Conservation (phyloP, 2,329 filamentous ascomycete species). For the Cladosporium phlei region DNA sequence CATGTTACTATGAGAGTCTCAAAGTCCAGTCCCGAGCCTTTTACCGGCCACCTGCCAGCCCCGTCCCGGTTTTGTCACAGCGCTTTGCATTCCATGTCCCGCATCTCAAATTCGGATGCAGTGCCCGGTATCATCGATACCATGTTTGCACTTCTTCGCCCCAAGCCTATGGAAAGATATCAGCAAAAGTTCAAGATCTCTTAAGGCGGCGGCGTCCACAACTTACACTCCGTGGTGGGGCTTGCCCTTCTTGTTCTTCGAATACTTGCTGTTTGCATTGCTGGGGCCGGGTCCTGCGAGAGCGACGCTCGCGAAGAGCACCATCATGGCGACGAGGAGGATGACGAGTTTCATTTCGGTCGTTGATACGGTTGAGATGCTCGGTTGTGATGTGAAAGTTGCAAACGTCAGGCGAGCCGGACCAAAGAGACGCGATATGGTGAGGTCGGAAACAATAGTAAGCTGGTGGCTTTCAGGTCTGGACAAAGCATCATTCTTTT, state of each 20-base stretch:
- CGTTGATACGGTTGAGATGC: background rate
- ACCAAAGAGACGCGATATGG: background rate
- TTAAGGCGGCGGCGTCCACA: background rate
- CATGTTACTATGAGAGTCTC: no score
- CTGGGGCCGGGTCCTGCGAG: background rate
- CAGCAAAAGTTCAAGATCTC: background rate
- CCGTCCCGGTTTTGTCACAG: no score
- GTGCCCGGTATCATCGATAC: background rate
- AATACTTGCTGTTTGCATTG: background rate
- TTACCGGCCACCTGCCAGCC: no score
- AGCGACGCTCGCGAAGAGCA: slow-evolving; percentile 2
- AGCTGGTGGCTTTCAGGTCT: background rate
- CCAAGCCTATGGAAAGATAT: background rate
- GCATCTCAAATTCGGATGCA: slow-evolving; percentile 2
- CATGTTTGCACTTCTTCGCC: slow-evolving; percentile 1
- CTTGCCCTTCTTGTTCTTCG: background rate
- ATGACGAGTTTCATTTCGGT: slow-evolving; percentile 2
- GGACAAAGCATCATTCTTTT: background rate
- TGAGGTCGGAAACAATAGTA: background rate
- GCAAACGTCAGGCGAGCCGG: background rate
- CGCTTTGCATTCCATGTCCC: no score
- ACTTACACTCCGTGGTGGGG: slow-evolving; percentile 1
- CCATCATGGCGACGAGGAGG: slow-evolving; percentile 3
- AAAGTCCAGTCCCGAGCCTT: no score
- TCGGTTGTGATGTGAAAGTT: background rate